Base-by-base conservation (phyloP, 805 yeast genomes). In the Naumovozyma castellii region DNA sequence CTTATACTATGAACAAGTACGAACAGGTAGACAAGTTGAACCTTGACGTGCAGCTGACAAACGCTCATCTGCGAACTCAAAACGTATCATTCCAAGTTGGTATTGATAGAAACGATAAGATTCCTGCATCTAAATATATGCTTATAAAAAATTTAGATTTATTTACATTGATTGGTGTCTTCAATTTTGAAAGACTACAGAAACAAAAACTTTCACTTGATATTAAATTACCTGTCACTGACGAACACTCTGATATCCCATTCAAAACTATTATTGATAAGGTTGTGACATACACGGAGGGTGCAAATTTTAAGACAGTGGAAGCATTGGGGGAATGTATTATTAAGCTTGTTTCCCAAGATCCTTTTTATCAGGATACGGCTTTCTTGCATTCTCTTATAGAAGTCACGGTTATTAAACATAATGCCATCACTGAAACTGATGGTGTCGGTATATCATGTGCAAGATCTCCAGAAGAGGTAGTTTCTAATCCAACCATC, bases 371-470 rank as follows among this genome's bases (percentile, higher is more conserved):
- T 4, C 50, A 57, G 3, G 51, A 13, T 8, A 13, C 13, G 5
- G 5, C 61, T 17, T 73, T 73, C 1, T 56, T 58, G 1, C 51
- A 59, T 14, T 36, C 67, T 5, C 48, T 62, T 4, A 59, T 68
- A 34, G 47, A 46, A n/a, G 92, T 84, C 1, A 68, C 68, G 19
- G 95, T 87, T 1, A 74, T 78, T 32, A 92, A 92, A 59, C 90
- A 95, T 3, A 82, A 85, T 51, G 97, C 97, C 1, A 75, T 92
- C 15, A 80, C 86, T 1, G 78, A 72, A 54, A 84, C 96, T 0
- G 79, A 82, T 32, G 94, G 90, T 17, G 97, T 94, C 13, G 97
- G 97, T 4, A 95, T 90, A 3, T 72, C 80, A 37, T 75, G 86
- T 19, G 59, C 59, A 0, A 71, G 88, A 57, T 57, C 67, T 0